Percentiles rank a stretch among this genome's conserved stretches.
Evolutionary conservation across 257 asterid species (phyloP).

Genomic region (Solanum bukasovii): DNA sequence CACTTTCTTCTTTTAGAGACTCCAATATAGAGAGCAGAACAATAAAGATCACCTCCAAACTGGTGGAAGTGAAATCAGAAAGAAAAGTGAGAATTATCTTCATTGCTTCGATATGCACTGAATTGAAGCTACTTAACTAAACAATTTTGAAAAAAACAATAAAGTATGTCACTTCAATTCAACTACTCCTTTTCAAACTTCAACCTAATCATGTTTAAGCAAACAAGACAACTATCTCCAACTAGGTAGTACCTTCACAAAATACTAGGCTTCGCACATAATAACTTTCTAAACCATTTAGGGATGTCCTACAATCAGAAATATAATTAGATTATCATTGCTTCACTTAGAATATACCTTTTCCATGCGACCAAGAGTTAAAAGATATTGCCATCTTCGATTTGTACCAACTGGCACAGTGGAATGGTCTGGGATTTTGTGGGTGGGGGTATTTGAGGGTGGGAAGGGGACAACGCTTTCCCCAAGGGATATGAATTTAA

Average conservation of each 20-base stretch:
- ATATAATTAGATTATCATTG: neutral
- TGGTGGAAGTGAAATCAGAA: constrained; percentile 7
- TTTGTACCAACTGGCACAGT: neutral
- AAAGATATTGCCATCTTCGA: neutral
- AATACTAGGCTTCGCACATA: neutral
- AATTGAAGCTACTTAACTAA: neutral
- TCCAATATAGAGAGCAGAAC: constrained; percentile 53
- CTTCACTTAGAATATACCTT: neutral
- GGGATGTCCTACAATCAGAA: neutral
- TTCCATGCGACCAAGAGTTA: neutral
- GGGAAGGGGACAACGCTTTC: neutral
- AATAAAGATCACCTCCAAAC: constrained; percentile 48
- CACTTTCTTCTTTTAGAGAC: constrained; percentile 62
- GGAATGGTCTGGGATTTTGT: neutral
- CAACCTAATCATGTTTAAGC: neutral
- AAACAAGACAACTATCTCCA: neutral
- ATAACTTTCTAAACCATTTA: neutral
- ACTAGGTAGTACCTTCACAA: neutral
- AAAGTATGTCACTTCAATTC: neutral
- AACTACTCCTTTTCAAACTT: neutral
- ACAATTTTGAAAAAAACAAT: neutral
- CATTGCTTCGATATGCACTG: neutral
- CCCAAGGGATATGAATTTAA: neutral
- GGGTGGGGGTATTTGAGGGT: neutral
- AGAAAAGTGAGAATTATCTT: neutral